Evolutionary conservation across 352 stramenopile species (phyloP), one percentile per base, ranked within the genome.

Genomic region (Phytophthora citricola): DNA sequence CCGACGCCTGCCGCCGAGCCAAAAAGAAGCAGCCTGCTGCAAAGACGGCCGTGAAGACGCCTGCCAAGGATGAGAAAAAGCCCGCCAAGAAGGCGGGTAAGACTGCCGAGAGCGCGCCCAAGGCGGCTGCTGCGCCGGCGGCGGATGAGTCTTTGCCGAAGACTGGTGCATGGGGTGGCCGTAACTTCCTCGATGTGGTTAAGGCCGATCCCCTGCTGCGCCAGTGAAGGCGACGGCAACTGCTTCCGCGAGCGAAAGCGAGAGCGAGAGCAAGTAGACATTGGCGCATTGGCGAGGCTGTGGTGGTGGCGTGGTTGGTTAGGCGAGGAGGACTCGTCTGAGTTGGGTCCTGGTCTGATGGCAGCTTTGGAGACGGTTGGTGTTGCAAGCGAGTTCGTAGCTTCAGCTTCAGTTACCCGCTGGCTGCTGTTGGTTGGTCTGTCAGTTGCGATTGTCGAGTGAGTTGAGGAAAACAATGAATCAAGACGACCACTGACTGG

Each of bases 151-250:
- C 73, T 29, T 39, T 89, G 48, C 79, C 85, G 15, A 91, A 88
- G 72, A 39, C 85, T 6, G 87, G 87, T 52, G 87, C 83, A 32
- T 95, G 87, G 87, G 87, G 87, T 34, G 85, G 82, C 29, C 87
- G 87, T 36, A 91, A 90, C 68, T 95, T 95, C 46, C 61, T 92
- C 46, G 87, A 95, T 57, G 85, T 95, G 14, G 87, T 95, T 47
- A 95, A 92, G 74, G 78, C 85, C 62, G 83, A 93, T 47, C 83
- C 82, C 58, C 73, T 66, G 70, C 61, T 49, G 75, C 76, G 6
- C 73, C 74, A 50, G 75, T 76, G 41, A 82, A 79, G 49, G 49
- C 43, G 31, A 59, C 70, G 15, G 48, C 56, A 27, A 53, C 39
- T 74, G 76, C 66, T 77, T 36, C 55, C 62, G 49, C 58, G 51